Evolutionary conservation across 441 rosid species (phyloP), one percentile per base, ranked within the genome.

Genomic region (Arabidopsis hybrid): DNA sequence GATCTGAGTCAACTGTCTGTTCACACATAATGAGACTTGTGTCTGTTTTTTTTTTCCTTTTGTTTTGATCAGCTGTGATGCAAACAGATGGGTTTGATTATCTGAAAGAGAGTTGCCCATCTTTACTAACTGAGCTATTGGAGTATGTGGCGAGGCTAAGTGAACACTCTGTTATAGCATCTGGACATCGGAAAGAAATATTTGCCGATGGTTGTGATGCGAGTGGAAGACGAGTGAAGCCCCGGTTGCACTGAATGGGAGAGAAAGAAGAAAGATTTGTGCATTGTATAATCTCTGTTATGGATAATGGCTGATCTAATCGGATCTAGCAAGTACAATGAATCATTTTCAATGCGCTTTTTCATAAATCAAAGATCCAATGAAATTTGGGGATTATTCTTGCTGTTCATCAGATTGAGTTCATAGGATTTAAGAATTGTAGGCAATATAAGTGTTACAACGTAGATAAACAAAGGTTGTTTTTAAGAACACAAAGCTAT

Each of bases 211-310:
- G 96, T 59, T 85, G 96, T 8, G 97, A 93, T 21, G 71, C 66
- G 18, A 85, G 88, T 63, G 98, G 97, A 26, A 83, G 99, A 70
- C 84, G 99, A 69, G 99, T 93, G 80, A 96, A 93, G 96, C 99
- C 85, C 74, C 84, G 98, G 86, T 71, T 90, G 67, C 85, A 83
- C 16, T 77, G 11, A 72, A 69, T 47, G 31, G 5, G 29, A 50
- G 65, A 40, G 38, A 35, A 47, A 17, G 49, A 32, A 51, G 64
- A 39, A 26, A 75, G 60, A 38, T 69, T 47, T 69, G 74, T 76
- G 79, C n/a, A 69, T 69, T 69, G 63, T 76, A 60, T 59, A 77
- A 77, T 71, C 67, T 34, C 58, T 60, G 58, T 57, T 26, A 29
- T 36, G 21, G 75, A 69, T 76, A 76, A 58, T 49, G 34, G 61